phyloP scores from a whole-genome alignment of 176 grass and related monocot species.

The Oryza meyeriana region DNA sequence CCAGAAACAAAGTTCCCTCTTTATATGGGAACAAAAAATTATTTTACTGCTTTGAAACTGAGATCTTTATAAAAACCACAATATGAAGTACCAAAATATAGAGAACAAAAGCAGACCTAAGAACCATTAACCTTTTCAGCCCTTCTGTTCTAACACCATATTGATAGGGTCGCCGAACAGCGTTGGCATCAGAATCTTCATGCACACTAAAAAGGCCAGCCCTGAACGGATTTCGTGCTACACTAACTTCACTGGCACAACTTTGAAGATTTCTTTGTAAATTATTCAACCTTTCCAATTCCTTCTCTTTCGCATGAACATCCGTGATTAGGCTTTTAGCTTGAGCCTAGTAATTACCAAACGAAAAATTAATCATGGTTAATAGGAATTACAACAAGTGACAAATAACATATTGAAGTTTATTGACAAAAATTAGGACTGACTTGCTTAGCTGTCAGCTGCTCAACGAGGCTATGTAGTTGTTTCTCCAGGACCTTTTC shows the following conservation, averaged over 20 bases:
- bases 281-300: slow-evolving; percentile 69
- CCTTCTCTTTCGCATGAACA: slow-evolving; percentile 70
- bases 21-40: background rate
- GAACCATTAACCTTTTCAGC: slow-evolving; percentile 63
- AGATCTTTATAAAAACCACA: slow-evolving; percentile 84
- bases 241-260: slow-evolving; percentile 34
- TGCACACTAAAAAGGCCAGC: slow-evolving; percentile 25
- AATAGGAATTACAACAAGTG: background rate
- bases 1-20: background rate
- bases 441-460: slow-evolving; percentile 91
- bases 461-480: slow-evolving; percentile 84
- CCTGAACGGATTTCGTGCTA: slow-evolving; percentile 45
- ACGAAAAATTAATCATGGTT: background rate
- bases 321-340: slow-evolving; percentile 67
- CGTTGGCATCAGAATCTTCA: slow-evolving; percentile 46
- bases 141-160: slow-evolving; percentile 48
- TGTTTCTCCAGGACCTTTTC: slow-evolving; percentile 93
- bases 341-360: slow-evolving; percentile 52
- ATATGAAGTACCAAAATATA: slow-evolving; percentile 86
- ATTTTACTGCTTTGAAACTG: slow-evolving; percentile 48
- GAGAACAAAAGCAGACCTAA: slow-evolving; percentile 74
- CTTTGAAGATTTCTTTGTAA: slow-evolving; percentile 38
- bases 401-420: background rate
- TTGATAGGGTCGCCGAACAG: slow-evolving; percentile 29
- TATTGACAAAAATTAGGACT: background rate